Conservation (phyloP, 306 rosid genomes). For the Citrullus mucosospermus region DNA sequence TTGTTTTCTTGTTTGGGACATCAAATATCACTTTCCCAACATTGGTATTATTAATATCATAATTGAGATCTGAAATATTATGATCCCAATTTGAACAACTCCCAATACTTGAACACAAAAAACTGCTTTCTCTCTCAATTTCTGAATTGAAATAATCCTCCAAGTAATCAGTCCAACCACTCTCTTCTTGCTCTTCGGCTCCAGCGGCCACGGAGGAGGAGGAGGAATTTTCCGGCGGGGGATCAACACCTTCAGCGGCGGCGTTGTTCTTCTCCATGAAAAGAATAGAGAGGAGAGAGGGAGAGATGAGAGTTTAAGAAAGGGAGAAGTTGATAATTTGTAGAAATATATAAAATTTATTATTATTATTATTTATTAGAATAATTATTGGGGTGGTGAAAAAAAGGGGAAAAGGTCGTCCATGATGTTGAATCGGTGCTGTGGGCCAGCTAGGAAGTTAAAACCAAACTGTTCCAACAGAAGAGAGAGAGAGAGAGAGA, state of each 20-base stretch:
- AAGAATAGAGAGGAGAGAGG: neutral
- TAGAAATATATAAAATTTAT: neutral
- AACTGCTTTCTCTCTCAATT: neutral
- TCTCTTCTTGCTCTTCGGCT: neutral
- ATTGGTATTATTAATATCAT: neutral
- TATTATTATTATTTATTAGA: neutral
- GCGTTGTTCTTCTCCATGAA: neutral
- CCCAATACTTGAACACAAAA: neutral
- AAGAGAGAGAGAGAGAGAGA: no score
- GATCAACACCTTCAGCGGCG: neutral
- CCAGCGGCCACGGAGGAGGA: neutral
- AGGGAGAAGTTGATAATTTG: neutral
- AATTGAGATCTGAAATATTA: neutral
- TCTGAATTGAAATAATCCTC: neutral
- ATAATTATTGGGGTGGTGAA: slow-evolving; percentile 1
- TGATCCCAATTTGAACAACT: neutral
- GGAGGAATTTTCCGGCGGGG: neutral
- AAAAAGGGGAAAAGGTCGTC: neutral
- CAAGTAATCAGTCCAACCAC: slow-evolving; percentile 11
- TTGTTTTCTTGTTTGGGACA: neutral
- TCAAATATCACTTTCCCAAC: neutral
- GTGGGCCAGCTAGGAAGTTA: slow-evolving; percentile 1
- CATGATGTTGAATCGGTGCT: neutral
- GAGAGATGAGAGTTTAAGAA: neutral
- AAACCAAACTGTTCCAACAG: slow-evolving; percentile 5